A percentile compares a stretch with the other conserved stretches of the same genome.
These are phyloP conservation scores for Amphichorda felina DNA, from an alignment of 2,329 filamentous ascomycete genomes.

Conservation along the genomic window DNA sequence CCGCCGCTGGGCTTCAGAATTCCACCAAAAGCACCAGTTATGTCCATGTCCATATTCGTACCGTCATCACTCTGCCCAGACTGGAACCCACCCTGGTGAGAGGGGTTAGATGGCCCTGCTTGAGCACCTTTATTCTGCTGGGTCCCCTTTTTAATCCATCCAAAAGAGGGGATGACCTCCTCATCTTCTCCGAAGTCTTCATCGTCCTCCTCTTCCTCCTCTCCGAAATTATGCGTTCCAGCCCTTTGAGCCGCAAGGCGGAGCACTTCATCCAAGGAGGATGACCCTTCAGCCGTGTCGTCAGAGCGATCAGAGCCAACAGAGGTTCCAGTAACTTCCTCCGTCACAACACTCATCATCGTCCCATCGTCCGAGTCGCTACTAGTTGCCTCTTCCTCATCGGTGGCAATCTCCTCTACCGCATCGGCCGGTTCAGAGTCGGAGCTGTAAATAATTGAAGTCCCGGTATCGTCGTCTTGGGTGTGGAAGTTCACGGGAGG, in stretches of 20 bases:
- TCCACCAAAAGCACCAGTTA: constrained; percentile 42
- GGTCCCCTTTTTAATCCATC: constrained; percentile 50
- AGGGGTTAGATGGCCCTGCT: not conserved
- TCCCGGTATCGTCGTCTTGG: constrained; percentile 53
- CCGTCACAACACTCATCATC: constrained; percentile 71
- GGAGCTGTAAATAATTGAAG: constrained; percentile 69
- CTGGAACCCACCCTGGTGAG: not conserved
- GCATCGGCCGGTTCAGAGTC: constrained; percentile 46
- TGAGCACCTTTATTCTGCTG: not conserved
- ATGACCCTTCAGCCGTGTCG: constrained; percentile 55
- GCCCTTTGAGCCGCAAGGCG: constrained; percentile 65
- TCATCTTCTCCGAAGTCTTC: constrained; percentile 36
- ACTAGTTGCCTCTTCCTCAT: constrained; percentile 27
- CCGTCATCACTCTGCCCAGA: constrained; percentile 10
- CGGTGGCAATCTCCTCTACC: constrained; percentile 26
- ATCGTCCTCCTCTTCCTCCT: constrained; percentile 44
- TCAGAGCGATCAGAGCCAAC: constrained; percentile 46
- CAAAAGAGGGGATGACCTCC: constrained; percentile 65
- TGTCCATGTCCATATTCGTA: constrained; percentile 22
- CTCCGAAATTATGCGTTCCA: constrained; percentile 57
- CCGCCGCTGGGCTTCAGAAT: constrained; percentile 24
- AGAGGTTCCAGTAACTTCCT: constrained; percentile 63
- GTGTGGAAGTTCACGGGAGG: constrained; percentile 53
- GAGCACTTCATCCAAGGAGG: constrained; percentile 65
- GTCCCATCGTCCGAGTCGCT: constrained; percentile 52